phyloP scores from a whole-genome alignment of 108 stramenopile genomes.

The Skeletonema potamos region DNA sequence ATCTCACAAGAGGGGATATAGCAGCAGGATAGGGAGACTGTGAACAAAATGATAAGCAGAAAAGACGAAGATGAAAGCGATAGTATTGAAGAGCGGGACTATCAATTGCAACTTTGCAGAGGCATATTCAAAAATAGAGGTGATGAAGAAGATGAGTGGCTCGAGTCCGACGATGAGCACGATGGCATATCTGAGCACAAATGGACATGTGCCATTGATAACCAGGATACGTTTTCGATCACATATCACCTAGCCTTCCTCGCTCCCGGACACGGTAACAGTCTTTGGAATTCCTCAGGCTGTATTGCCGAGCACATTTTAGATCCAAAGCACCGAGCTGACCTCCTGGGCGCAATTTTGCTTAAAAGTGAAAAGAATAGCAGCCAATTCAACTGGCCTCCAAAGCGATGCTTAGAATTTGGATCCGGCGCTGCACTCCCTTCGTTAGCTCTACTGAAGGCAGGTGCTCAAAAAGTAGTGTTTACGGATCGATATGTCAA shows the following conservation, averaged over 20 bases:
- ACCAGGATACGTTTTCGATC: not conserved
- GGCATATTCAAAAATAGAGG: no score
- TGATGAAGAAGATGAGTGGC: constrained; percentile 6
- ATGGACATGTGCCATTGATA: not conserved
- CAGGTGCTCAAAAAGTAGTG: not conserved
- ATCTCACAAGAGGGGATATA: not conserved
- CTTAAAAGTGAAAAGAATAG: not conserved
- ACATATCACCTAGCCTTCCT: constrained; percentile 1
- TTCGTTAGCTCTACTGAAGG: constrained; percentile 1
- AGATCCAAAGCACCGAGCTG: not conserved
- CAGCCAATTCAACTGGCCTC: constrained; percentile 1
- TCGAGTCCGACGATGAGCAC: not conserved
- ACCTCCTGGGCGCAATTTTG: not conserved
- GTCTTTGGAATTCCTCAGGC: not conserved
- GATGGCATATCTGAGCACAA: not conserved
- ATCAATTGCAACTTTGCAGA: no score
- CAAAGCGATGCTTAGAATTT: constrained; percentile 5
- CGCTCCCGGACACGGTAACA: constrained; percentile 6
- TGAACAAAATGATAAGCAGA: not conserved
- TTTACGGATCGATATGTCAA: constrained; percentile 9
- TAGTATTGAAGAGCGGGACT: not conserved
- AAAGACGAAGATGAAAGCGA: not conserved
- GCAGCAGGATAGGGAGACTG: not conserved
- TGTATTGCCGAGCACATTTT: constrained; percentile 8
- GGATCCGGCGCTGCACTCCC: constrained; percentile 24